phyloP scores from a whole-genome alignment of 306 rosid species.

The Alnus rubra region DNA sequence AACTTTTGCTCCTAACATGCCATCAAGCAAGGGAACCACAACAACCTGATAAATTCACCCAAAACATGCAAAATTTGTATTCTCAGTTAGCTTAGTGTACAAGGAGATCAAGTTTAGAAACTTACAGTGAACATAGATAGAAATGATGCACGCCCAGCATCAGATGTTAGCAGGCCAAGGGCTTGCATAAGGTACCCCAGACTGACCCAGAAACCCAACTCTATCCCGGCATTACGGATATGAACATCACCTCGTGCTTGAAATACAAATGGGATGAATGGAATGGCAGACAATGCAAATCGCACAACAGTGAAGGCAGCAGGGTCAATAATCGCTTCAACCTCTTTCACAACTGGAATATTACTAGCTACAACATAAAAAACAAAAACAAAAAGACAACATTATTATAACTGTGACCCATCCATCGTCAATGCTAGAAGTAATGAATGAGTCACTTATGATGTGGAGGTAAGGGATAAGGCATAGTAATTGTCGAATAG shows the following conservation, averaged over 20 bases:
- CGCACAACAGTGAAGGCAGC: constrained; percentile 74
- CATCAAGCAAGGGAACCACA: constrained; percentile 85
- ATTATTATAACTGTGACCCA: constrained; percentile 2
- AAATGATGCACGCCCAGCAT: constrained; percentile 78
- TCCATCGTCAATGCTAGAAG: not conserved
- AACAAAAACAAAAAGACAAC: not conserved
- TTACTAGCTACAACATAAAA: constrained; percentile 58
- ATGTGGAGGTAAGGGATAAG: not conserved
- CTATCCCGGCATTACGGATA: constrained; percentile 68
- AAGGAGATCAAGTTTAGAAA: constrained; percentile 3
- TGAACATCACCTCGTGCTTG: constrained; percentile 43
- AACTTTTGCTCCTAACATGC: constrained; percentile 61
- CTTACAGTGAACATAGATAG: constrained; percentile 67
- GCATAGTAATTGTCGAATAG: not conserved
- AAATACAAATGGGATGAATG: constrained; percentile 64
- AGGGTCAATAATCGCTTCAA: constrained; percentile 63
- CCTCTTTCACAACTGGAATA: constrained; percentile 76
- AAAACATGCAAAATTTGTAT: constrained; percentile 26
- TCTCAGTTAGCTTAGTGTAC: constrained; percentile 26
- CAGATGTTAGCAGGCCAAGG: constrained; percentile 70
- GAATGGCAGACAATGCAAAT: constrained; percentile 58
- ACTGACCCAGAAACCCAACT: constrained; percentile 85
- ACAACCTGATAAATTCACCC: constrained; percentile 51
- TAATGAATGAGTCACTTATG: not conserved
- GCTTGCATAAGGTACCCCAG: constrained; percentile 81